Evolutionary conservation across 345 rosid genomes (phyloP), one percentile per base, ranked within the genome.

Genomic region (Eucalyptus guilfoylei): DNA sequence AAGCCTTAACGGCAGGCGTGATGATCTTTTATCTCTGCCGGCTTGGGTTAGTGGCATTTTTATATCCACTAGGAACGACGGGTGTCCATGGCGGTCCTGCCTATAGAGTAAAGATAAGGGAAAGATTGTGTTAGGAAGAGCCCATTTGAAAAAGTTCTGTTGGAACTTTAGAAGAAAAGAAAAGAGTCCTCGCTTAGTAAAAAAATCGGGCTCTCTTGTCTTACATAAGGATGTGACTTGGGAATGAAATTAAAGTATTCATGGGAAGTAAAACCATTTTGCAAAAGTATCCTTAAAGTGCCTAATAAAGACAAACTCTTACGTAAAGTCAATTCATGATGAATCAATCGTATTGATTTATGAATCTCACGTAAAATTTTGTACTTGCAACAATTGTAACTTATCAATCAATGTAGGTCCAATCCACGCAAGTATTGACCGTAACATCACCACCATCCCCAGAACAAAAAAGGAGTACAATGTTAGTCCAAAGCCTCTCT

Each of bases 371-470:
- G 3, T 8, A 6, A 14, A 64, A 64, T 5, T 64, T 6, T n/a
- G 1, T n/a, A 2, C 6, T 64, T 64, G 2, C 0, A n/a, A 4
- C 2, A 1, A 6, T 15, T 0, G 6, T 64, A 3, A 64, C 42
- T 72, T 12, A 40, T 76, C 30, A 76, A 40, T 0, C 3, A 42
- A 21, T 11, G 13, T 40, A 76, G 5, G 28, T 76, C 30, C 2
- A 26, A 5, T 40, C 47, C 11, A 64, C 2, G 6, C 76, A 64
- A 64, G 11, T 64, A 7, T 14, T 14, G 2, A 14, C 40, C 10
- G 21, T n/a, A 14, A n/a, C 34, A 15, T 64, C 76, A 14, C 9
- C 19, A 14, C 11, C 19, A n/a, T 64, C 6, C 11, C 3, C 30
- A 6, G 0, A 40, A 76, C 83, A 76, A 26, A 21, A 76, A 37